Percentiles rank a stretch among this genome's conserved stretches.
Conservation (phyloP, 2,329 filamentous ascomycete genomes). For the Calycina marina region DNA sequence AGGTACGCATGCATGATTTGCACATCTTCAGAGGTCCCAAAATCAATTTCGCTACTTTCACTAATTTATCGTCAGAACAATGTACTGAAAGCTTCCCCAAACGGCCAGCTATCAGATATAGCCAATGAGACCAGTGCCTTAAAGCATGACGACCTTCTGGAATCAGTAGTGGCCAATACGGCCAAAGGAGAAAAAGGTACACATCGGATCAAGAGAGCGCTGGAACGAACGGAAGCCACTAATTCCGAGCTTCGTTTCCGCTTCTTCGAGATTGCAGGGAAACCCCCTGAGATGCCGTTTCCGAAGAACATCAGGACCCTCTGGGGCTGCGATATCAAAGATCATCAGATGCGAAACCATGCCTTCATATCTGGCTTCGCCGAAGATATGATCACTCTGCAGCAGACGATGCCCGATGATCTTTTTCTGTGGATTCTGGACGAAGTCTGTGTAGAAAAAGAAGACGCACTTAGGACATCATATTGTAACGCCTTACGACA, state of each 20-base stretch:
- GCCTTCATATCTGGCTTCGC: conserved; percentile 48
- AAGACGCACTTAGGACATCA: conserved; percentile 39
- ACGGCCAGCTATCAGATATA: no score
- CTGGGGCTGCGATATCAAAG: conserved; percentile 24
- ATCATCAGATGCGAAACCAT: conserved; percentile 37
- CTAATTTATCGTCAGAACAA: no score
- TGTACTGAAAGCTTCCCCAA: no score
- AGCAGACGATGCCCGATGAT: conserved; percentile 41
- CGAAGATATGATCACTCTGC: conserved; percentile 33
- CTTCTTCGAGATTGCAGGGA: conserved; percentile 32
- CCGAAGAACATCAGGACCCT: conserved; percentile 9
- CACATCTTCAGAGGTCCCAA: no score
- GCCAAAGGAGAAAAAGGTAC: conserved; percentile 25
- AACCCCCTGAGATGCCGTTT: conserved; percentile 10
- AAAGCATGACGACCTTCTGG: conserved; percentile 21
- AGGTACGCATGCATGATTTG: no score
- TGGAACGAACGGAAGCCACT: conserved; percentile 45
- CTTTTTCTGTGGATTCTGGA: conserved; percentile 52
- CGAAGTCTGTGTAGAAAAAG: conserved; percentile 40
- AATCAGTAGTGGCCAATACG: conserved; percentile 26
- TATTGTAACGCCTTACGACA: conserved; percentile 41
- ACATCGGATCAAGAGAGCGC: conserved; percentile 37
- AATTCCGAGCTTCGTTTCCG: conserved; percentile 37
- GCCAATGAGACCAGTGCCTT: conserved; percentile 3
- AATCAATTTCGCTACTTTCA: no score